Conservation (phyloP, 148 eudicot genomes). For the Cornus kousa region DNA sequence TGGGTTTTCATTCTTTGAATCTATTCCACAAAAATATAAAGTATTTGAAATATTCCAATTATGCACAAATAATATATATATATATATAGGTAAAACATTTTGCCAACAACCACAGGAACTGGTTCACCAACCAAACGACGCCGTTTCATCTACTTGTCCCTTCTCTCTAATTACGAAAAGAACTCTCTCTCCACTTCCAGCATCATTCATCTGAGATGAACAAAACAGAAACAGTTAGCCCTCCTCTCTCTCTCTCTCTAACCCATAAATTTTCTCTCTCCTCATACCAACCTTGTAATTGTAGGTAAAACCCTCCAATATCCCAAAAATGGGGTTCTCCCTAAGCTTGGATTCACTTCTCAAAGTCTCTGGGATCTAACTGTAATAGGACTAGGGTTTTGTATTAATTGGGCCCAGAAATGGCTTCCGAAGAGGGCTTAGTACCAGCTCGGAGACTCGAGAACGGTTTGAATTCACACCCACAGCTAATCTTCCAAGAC, state of each 20-base stretch:
- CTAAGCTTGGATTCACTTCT: neutral
- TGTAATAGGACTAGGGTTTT: neutral
- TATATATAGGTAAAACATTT: too few relatives aligned
- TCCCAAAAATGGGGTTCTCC: neutral
- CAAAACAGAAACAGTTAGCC: too few relatives aligned
- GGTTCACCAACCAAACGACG: too few relatives aligned
- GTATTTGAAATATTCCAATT: too few relatives aligned
- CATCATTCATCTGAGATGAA: too few relatives aligned
- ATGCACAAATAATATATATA: too few relatives aligned
- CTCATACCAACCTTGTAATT: neutral
- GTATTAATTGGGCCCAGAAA: slow-evolving; percentile 3
- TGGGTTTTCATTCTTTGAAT: too few relatives aligned
- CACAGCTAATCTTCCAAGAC: slow-evolving; percentile 47
- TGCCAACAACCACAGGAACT: too few relatives aligned
- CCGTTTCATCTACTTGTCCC: too few relatives aligned
- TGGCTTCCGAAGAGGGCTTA: slow-evolving; percentile 57
- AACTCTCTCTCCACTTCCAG: too few relatives aligned
- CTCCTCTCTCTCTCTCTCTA: neutral
- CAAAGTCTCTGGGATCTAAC: neutral
- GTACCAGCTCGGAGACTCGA: slow-evolving; percentile 39
- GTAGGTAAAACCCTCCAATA: neutral
- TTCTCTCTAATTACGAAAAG: too few relatives aligned
- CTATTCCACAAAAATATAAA: too few relatives aligned
- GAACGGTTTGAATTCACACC: slow-evolving; percentile 25
- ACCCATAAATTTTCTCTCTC: neutral